Base-by-base conservation (phyloP, 2,329 filamentous ascomycete species). In the Amylocarpus encephaloides region DNA sequence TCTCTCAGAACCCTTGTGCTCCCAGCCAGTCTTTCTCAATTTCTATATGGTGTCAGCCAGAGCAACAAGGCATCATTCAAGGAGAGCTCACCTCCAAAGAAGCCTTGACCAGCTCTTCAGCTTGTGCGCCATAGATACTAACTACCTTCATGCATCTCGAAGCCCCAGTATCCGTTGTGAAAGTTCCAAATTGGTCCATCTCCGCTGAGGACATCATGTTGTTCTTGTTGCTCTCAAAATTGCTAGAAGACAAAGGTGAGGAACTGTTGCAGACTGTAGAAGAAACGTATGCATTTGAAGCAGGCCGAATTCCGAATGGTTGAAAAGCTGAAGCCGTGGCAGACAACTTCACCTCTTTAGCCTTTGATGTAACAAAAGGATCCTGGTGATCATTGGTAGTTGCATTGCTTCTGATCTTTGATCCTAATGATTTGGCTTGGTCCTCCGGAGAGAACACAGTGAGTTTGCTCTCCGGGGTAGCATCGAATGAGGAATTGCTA, bases 381-480 rank as follows among this genome's bases (percentile, higher is more conserved):
- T 83, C 60, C 6, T 55, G 50, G 26, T 57, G 44, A 19, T 44
- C 53, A 9, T 52, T 51, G 15, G 59, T 51, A 36, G 59, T 42
- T 34, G 54, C 43, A 30, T 56, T 50, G 62, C 58, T 29, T 64
- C 58, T 40, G 61, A 64, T 22, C 56, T 43, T 43, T 6, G 16
- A 22, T 9, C 33, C 29, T 13, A 51, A 19, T n/a, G 33, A 22
- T 22, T 52, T 57, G 13, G 34, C 18, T 49, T 13, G 34, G 36
- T 80, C 78, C 13, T 80, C 77, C 0, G 82, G 81, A 3, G 82
- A 86, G 62, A 85, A 85, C 5, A 76, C 69, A 5, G 82, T 83
- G 38, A 83, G 57, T 44, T 76, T 77, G 6, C 82, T 85, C 51
- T 84, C 80, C 0, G 83, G 83, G 5, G 84, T 86, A 13, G 75